phyloP scores from a whole-genome alignment of 2,329 filamentous ascomycete species.

The Colletotrichum coccodes region DNA sequence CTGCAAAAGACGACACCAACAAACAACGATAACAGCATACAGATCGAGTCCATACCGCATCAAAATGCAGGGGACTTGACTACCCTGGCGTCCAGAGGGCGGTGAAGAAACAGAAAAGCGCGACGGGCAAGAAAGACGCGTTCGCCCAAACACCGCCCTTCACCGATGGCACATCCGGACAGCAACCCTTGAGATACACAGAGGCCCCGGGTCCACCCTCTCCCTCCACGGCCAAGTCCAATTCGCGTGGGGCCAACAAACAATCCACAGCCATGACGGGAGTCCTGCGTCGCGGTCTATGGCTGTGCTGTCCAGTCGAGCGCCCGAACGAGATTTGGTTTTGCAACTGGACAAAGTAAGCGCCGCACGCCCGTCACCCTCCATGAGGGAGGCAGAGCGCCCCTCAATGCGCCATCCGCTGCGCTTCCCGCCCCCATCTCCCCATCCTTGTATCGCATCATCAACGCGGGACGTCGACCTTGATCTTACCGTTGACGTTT shows the following conservation, averaged over 20 bases:
- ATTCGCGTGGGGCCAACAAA: not conserved
- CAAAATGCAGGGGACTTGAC: conserved; percentile 10
- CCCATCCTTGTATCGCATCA: conserved; percentile 28
- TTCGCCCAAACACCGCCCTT: conserved; percentile 6
- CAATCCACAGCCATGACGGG: not conserved
- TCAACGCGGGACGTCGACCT: not conserved
- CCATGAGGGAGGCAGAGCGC: not conserved
- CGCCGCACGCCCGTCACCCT: not conserved
- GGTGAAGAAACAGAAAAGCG: conserved; percentile 20
- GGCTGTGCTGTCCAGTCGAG: not conserved
- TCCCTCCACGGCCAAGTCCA: not conserved
- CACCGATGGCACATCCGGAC: conserved; percentile 20
- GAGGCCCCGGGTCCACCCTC: not conserved
- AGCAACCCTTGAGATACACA: conserved; percentile 1
- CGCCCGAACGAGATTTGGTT: not conserved
- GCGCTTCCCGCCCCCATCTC: not conserved
- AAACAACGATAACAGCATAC: not conserved
- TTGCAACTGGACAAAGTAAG: not conserved
- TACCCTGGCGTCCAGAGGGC: conserved; percentile 20
- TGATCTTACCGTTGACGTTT: not conserved
- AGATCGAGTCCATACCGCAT: not conserved
- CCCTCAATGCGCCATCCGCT: not conserved
- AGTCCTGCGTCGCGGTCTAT: conserved; percentile 3
- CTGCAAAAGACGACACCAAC: not conserved
- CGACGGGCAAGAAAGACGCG: not conserved